Percentiles rank a stretch among this genome's conserved stretches.
phyloP scores from a whole-genome alignment of 768 basidiomycete genomes.

The Tephrocybe sp. region DNA sequence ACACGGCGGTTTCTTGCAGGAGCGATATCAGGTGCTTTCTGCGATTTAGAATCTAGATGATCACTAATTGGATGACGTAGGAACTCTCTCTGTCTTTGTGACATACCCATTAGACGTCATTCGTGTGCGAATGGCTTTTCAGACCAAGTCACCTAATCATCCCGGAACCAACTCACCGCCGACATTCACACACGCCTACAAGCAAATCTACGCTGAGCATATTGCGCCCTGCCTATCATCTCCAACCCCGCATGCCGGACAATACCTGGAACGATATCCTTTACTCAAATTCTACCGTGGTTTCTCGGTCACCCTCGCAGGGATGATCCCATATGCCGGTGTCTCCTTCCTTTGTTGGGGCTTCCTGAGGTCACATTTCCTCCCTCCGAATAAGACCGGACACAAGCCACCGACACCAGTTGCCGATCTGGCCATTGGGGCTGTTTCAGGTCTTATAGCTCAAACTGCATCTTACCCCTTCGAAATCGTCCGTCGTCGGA shows the following conservation, averaged over 20 bases:
- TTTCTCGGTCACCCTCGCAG: slow-evolving; percentile 88
- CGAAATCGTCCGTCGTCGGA: slow-evolving; percentile 86
- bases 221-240: slow-evolving; percentile 27
- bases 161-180: slow-evolving; percentile 33
- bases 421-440: slow-evolving; percentile 82
- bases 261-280: slow-evolving; percentile 61
- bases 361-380: slow-evolving; percentile 59
- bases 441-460: slow-evolving; percentile 78
- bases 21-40: slow-evolving; percentile 74
- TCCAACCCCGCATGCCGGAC: slow-evolving; percentile 19
- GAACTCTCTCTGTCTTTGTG: slow-evolving; percentile 83
- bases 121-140: slow-evolving; percentile 93
- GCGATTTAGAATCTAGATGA: not conserved
- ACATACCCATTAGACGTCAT: slow-evolving; percentile 97
- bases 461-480: slow-evolving; percentile 95
- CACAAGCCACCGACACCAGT: slow-evolving; percentile 40
- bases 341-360: slow-evolving; percentile 95
- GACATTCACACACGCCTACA: slow-evolving; percentile 55
- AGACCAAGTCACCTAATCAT: slow-evolving; percentile 44
- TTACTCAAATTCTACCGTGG: slow-evolving; percentile 94
- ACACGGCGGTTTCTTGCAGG: slow-evolving; percentile 82
- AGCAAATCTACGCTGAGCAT: slow-evolving; percentile 72
- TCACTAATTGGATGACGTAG: slow-evolving; percentile 31
- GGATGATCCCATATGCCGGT: slow-evolving; percentile 96
- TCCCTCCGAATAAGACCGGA: slow-evolving; percentile 41